Evolutionary conservation across 75 land plant species (phyloP).

Genomic region (Sequoiadendron giganteum): DNA sequence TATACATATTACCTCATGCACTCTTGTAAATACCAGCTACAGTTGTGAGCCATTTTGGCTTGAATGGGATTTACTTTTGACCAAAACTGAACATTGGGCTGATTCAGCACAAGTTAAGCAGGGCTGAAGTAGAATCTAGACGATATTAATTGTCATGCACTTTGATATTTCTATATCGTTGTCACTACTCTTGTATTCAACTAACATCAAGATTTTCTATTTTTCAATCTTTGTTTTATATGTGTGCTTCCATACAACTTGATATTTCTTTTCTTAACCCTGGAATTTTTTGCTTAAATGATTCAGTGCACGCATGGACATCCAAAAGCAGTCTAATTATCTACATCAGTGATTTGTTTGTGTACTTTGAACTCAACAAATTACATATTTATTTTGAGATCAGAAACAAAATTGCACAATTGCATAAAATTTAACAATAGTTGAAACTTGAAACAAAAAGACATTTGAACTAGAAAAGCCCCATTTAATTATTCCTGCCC

Average conservation of each 20-base stretch:
- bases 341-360: neutral
- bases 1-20: neutral
- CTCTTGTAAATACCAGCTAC: too few species aligned
- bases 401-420: neutral
- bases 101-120: too few species aligned
- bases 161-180: neutral
- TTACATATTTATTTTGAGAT: neutral
- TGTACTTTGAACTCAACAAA: neutral
- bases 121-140: neutral
- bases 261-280: neutral
- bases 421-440: too few species aligned
- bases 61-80: neutral
- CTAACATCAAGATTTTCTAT: too few species aligned
- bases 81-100: neutral
- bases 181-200: neutral
- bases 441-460: too few species aligned
- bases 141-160: too few species aligned
- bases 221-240: too few species aligned
- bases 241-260: too few species aligned
- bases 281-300: neutral
- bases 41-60: neutral
- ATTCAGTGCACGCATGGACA: neutral
- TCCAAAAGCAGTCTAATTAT: neutral
- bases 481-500: too few species aligned
- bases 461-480: too few species aligned